Evolutionary conservation across 1,284 basidiomycete species (phyloP), one percentile per base, ranked within the genome.

Genomic region (Pyrrhoderma noxium): DNA sequence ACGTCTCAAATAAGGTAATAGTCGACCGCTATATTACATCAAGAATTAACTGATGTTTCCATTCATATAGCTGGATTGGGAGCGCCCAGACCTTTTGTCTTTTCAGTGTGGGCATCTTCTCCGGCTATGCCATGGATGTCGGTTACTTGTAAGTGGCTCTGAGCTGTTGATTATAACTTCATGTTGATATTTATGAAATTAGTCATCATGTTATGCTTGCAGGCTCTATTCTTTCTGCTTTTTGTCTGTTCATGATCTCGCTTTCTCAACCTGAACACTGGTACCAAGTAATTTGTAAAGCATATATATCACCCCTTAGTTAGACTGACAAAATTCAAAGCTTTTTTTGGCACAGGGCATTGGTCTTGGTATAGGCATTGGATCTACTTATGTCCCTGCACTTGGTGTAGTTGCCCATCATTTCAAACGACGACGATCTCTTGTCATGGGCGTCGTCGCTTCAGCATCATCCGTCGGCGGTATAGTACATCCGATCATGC

Each of bases 181-280:
- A n/a, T n/a, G 16, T 18, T 31, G 14, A 25, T 18, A 13, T n/a
- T 11, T 37, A 8, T 34, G 9, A 36, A 16, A 21, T 3, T 52
- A 73, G 71, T 53, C 68, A 67, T 41, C 64, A 66, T 51, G 50
- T 72, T 11, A 70, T 70, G 64, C 64, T 71, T 9, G 63, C 60
- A 5, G 71, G 69, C 2, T 60, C 65, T 2, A 8, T 65, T 1
- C 56, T 73, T n/a, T 66, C 68, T 35, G 61, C 67, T 8, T 67
- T 71, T 54, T 70, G 65, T 50, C 62, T 72, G 4, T 72, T 73
- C 58, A 72, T 72, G 72, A 63, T 73, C 16, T 72, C 71, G 0
- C 57, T 72, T 18, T 62, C 68, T 0, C 63, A 70, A 14, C 57
- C 67, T 8, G 61, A 66, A 23, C 64, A 71, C 45, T 71, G 67